A percentile compares a stretch with the other conserved stretches of the same genome.
Conservation (phyloP, 495 filamentous ascomycete species). For the Podospora fimiseda region DNA sequence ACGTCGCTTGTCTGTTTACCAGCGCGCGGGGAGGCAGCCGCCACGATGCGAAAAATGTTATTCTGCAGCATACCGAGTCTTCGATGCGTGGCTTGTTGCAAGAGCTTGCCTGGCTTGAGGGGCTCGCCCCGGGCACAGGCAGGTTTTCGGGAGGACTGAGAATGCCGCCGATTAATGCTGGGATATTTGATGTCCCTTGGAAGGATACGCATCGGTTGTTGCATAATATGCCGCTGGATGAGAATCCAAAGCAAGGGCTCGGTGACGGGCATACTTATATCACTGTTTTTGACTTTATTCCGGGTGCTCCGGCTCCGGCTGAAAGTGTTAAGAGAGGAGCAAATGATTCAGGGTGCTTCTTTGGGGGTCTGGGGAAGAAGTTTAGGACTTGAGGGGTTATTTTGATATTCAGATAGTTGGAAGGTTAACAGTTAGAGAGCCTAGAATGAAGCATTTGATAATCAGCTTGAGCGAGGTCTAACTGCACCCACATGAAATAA, state of each 20-base stretch:
- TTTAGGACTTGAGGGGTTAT: too few relatives aligned
- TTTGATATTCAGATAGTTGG: not conserved
- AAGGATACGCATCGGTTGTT: too few relatives aligned
- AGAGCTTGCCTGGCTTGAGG: slow-evolving; percentile 13
- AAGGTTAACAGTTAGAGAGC: not conserved
- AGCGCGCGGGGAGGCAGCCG: slow-evolving; percentile 9
- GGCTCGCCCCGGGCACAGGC: too few relatives aligned
- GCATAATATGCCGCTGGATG: too few relatives aligned
- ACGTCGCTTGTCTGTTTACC: slow-evolving; percentile 27
- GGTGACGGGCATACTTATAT: too few relatives aligned
- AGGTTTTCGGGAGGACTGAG: slow-evolving; percentile 16
- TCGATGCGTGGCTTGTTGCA: slow-evolving; percentile 21
- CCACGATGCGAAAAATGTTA: slow-evolving; percentile 14
- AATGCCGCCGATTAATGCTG: slow-evolving; percentile 25
- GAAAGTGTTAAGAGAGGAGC: too few relatives aligned
- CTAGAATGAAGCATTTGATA: not conserved
- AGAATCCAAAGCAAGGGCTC: too few relatives aligned
- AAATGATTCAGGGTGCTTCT: not conserved
- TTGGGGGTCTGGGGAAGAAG: not conserved
- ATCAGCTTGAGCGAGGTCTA: not conserved
- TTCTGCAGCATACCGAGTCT: slow-evolving; percentile 13
- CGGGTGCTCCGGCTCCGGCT: too few relatives aligned
- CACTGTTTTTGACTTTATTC: too few relatives aligned
- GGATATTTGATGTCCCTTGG: too few relatives aligned
- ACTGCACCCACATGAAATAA: too few relatives aligned